Base-by-base conservation (phyloP, 202 grass and related monocot genomes). In the Sporobolus alterniflorus region DNA sequence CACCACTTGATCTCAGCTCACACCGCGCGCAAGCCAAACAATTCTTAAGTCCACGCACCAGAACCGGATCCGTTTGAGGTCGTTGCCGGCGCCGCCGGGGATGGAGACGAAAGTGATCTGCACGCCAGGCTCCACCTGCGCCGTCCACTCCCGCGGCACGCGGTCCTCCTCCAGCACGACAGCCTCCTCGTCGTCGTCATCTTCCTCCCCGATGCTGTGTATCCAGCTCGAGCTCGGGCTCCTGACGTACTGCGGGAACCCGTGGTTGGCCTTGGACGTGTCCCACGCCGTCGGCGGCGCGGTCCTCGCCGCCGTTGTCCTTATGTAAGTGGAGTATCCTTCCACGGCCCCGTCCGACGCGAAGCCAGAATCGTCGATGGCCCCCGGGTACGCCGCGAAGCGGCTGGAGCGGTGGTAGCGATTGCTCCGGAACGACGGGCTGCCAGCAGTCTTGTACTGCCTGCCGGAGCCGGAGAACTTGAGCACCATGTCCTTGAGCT, bases 401-500 rank as follows among this genome's bases (percentile, higher is more conserved):
- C 81, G 88, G 57, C 82, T 87, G 22, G 81, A 91, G 32, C 81
- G 84, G 83, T 87, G 91, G 85, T 88, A 82, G 61, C 91, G 89
- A 32, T 88, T 94, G 76, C 46, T 49, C 64, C 84, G 74, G 52
- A 83, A 90, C 20, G 93, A 85, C 26, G 93, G 87, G 76, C 89
- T 90, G 17, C 83, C 87, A 55, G 71, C 49, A 4, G 85, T 80
- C 78, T 99, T 99, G 87, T 87, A 96, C 73, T 96, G 96, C 41
- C 82, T 71, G 62, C 84, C 66, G 20, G 89, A 92, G 68, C 97
- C 97, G 43, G 97, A 99, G 64, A 99, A 96, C 74, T 89, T 96
- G 82, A 99, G 84, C 73, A 99, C 91, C 97, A 99, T 99, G 88
- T 99, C 97, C 87, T 94, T 99, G 10, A 99, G 56, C 97, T 99